Conservation (phyloP, 768 basidiomycete species). For the Pisolithus sp. region DNA sequence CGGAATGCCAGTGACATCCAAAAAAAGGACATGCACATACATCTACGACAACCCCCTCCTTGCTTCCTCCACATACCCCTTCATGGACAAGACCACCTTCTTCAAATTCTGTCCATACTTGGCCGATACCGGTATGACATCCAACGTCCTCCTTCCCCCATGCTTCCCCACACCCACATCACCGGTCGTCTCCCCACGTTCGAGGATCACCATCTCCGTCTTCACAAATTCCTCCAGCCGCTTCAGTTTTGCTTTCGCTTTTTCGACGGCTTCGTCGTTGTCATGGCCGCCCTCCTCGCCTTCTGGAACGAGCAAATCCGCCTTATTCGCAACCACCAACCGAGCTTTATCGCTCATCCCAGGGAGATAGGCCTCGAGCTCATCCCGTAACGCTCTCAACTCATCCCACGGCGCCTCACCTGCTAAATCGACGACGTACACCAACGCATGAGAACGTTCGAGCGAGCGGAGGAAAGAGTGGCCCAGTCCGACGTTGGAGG, state of each 20-base stretch:
- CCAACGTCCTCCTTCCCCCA: slow-evolving; percentile 27
- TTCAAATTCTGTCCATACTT: slow-evolving; percentile 80
- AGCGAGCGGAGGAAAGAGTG: slow-evolving; percentile 92
- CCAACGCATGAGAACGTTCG: slow-evolving; percentile 84
- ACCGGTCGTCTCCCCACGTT: slow-evolving; percentile 15
- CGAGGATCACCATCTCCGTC: slow-evolving; percentile 32
- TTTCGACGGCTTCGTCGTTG: slow-evolving; percentile 41
- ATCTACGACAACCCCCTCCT: slow-evolving; percentile 9
- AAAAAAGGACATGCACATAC: slow-evolving; percentile 18
- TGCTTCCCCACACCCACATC: too few relatives aligned
- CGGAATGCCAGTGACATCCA: too few relatives aligned
- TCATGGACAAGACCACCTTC: slow-evolving; percentile 62
- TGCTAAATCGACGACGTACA: slow-evolving; percentile 88
- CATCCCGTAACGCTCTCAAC: slow-evolving; percentile 63
- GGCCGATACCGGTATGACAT: slow-evolving; percentile 78
- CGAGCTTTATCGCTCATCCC: slow-evolving; percentile 73
- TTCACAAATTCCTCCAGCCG: slow-evolving; percentile 53
- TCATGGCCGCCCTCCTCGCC: slow-evolving; percentile 16
- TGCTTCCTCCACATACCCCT: slow-evolving; percentile 55
- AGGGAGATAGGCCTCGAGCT: slow-evolving; percentile 75
- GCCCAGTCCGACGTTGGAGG: slow-evolving; percentile 86
- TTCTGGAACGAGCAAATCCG: slow-evolving; percentile 60
- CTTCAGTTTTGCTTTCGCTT: slow-evolving; percentile 51
- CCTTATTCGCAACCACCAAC: slow-evolving; percentile 92
- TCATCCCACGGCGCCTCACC: slow-evolving; percentile 72